Percentiles rank a stretch among this genome's conserved stretches.
Conservation (phyloP, 352 stramenopile genomes). For the Aphanomyces euteiches region DNA sequence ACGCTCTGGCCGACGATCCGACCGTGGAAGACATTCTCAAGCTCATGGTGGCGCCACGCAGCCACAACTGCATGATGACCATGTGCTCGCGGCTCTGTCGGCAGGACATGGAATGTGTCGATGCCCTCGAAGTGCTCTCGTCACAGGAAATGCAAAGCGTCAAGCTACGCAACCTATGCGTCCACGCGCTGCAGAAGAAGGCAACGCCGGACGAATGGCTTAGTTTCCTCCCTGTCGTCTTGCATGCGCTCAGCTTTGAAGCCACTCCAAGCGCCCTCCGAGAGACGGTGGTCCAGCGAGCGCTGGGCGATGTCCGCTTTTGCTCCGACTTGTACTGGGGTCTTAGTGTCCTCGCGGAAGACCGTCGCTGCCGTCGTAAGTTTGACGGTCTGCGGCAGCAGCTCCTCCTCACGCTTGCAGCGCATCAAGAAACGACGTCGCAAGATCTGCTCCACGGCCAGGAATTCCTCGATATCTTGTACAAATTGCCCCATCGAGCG, state of each 20-base stretch:
- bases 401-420: constrained; percentile 59
- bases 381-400: constrained; percentile 80
- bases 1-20: constrained; percentile 37
- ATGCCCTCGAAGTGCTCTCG: constrained; percentile 71
- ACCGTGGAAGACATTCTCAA: constrained; percentile 51
- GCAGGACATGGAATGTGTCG: constrained; percentile 64
- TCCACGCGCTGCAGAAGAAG: constrained; percentile 59
- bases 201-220: constrained; percentile 76
- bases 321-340: constrained; percentile 86
- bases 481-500: constrained; percentile 70
- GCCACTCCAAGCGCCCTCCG: constrained; percentile 66
- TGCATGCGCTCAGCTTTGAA: constrained; percentile 73
- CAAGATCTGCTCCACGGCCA: constrained; percentile 73
- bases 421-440: constrained; percentile 60
- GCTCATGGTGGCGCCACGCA: constrained; percentile 59
- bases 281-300: constrained; percentile 63
- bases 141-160: constrained; percentile 64
- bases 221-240: constrained; percentile 66
- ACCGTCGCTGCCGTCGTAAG: constrained; percentile 65
- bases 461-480: constrained; percentile 79
- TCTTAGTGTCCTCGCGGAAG: constrained; percentile 75
- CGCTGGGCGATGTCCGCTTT: constrained; percentile 72
- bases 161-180: constrained; percentile 51
- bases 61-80: constrained; percentile 81
- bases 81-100: constrained; percentile 83